Conservation (phyloP, 805 yeast species). For the Candida manassasensis region DNA sequence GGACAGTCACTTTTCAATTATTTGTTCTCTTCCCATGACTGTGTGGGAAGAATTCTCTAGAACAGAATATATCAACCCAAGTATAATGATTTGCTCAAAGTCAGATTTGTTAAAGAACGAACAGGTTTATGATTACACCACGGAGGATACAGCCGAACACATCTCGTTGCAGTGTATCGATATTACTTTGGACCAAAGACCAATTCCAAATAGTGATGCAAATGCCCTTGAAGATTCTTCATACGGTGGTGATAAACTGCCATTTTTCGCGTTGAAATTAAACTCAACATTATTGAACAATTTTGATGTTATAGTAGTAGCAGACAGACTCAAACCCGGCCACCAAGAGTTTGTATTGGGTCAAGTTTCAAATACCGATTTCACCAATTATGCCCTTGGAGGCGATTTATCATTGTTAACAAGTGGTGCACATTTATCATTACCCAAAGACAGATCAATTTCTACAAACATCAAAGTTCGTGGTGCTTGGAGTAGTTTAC, state of each 20-base stretch:
- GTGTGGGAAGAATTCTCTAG: conserved; percentile 10
- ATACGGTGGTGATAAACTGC: conserved; percentile 42
- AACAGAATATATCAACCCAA: conserved; percentile 9
- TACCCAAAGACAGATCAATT: conserved; percentile 43
- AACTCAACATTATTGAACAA: conserved; percentile 32
- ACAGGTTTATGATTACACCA: conserved; percentile 33
- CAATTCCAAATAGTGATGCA: conserved; percentile 50
- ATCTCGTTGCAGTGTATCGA: conserved; percentile 45
- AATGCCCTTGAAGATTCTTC: conserved; percentile 49
- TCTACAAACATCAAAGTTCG: conserved; percentile 46
- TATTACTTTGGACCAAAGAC: conserved; percentile 25
- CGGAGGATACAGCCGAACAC: conserved; percentile 28
- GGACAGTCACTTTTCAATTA: conserved; percentile 1
- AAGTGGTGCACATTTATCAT: conserved; percentile 37
- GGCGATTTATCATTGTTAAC: conserved; percentile 28
- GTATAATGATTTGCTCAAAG: conserved; percentile 17
- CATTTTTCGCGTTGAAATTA: conserved; percentile 47
- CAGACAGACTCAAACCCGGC: conserved; percentile 21
- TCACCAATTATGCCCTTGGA: conserved; percentile 19
- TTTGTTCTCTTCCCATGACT: conserved; percentile 2
- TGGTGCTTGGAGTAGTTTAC: conserved; percentile 56
- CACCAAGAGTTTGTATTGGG: conserved; percentile 33
- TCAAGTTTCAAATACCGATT: conserved; percentile 23
- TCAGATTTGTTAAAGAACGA: conserved; percentile 8
- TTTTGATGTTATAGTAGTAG: conserved; percentile 50